Conservation (phyloP, 257 asterid species). For the Fraxinus anomala region DNA sequence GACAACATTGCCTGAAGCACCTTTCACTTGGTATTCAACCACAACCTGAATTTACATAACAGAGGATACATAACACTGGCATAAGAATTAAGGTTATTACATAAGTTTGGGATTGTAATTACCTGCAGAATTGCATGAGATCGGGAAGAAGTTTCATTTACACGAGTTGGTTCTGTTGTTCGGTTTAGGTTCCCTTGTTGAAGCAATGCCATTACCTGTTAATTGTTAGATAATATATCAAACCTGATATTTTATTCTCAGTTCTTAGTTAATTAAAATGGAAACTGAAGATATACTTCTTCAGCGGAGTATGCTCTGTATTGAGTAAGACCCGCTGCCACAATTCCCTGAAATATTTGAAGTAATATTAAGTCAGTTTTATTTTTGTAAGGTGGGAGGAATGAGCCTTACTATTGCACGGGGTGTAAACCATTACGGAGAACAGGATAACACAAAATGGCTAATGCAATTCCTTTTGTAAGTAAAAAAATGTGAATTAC, state of each 20-base stretch:
- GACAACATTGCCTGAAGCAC: conserved; percentile 41
- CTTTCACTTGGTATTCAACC: conserved; percentile 49
- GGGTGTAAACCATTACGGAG: background rate
- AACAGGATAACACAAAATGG: background rate
- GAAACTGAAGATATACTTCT: conserved; percentile 40
- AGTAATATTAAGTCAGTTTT: conserved; percentile 5
- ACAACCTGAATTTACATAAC: conserved; percentile 37
- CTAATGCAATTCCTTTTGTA: background rate
- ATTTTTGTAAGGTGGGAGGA: background rate
- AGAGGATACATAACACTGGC: background rate
- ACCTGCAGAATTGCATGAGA: conserved; percentile 78
- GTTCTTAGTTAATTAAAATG: conserved; percentile 5
- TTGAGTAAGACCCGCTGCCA: conserved; percentile 67
- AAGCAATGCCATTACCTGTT: conserved; percentile 65
- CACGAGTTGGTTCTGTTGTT: conserved; percentile 70
- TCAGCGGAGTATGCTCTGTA: conserved; percentile 62
- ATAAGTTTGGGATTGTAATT: background rate
- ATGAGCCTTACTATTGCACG: background rate
- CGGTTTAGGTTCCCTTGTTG: conserved; percentile 67
- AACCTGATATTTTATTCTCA: background rate
- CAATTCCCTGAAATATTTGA: conserved; percentile 52
- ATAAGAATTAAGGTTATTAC: background rate
- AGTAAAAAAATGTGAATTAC: background rate
- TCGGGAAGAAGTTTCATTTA: conserved; percentile 66
- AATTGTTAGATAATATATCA: background rate